Evolutionary conservation across 805 yeast species (phyloP).

Genomic region (Zygosaccharomyces kombuchaensis): DNA sequence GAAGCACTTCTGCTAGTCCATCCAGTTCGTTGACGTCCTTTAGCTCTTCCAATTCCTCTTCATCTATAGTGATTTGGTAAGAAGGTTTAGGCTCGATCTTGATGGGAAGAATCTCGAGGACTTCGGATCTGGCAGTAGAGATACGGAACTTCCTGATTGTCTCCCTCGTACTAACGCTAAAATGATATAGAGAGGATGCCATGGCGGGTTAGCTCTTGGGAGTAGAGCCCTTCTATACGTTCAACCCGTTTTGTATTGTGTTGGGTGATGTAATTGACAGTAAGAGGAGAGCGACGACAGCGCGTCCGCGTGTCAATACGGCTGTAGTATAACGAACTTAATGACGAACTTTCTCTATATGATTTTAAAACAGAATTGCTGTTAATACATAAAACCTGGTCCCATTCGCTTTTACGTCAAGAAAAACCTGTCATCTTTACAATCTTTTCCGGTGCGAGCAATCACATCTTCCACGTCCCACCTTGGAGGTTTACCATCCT

Average conservation of each 20-base stretch:
- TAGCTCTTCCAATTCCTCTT: conserved; percentile 48
- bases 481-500: conserved; percentile 65
- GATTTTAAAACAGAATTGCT: neutral
- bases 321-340: neutral
- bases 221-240: too few species aligned
- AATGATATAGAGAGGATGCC: conserved; percentile 50
- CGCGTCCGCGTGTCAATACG: neutral
- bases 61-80: conserved; percentile 31
- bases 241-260: neutral
- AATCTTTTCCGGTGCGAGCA: conserved; percentile 65
- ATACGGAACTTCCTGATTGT: conserved; percentile 68
- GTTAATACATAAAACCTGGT: neutral
- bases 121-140: conserved; percentile 58
- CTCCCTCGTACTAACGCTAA: conserved; percentile 56
- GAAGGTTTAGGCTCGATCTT: conserved; percentile 33
- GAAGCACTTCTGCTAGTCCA: conserved; percentile 69
- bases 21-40: conserved; percentile 46
- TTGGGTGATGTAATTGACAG: neutral
- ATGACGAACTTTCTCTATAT: neutral
- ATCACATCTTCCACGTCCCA: conserved; percentile 77
- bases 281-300: neutral
- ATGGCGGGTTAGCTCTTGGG: neutral
- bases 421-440: conserved; percentile 40
- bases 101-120: conserved; percentile 55
- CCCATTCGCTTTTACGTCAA: conserved; percentile 12